phyloP scores from a whole-genome alignment of 2,329 filamentous ascomycete genomes.

The Gliomastix tumulicola region DNA sequence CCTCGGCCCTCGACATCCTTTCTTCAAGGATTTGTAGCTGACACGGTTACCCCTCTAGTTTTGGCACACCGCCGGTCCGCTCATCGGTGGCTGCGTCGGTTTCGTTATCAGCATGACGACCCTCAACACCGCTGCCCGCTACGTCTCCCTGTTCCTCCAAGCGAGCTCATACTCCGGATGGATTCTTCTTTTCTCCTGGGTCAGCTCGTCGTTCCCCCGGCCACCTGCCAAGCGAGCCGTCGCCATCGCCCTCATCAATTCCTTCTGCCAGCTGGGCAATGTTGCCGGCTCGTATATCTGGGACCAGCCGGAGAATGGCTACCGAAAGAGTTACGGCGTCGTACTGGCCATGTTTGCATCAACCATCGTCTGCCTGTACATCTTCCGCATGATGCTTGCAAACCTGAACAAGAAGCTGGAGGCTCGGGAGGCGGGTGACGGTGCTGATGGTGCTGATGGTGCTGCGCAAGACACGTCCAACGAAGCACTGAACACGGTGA shows the following conservation, averaged over 20 bases:
- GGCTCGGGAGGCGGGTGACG: not conserved
- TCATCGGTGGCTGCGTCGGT: constrained; percentile 42
- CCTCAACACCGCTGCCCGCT: constrained; percentile 46
- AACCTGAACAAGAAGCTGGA: constrained; percentile 34
- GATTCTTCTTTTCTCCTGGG: constrained; percentile 53
- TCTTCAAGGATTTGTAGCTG: not conserved
- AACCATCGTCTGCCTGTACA: constrained; percentile 43
- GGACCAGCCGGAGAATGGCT: constrained; percentile 51
- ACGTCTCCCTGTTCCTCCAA: constrained; percentile 55
- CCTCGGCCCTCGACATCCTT: not conserved
- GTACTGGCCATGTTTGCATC: constrained; percentile 58
- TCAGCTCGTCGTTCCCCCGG: constrained; percentile 48
- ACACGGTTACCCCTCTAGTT: constrained; percentile 25
- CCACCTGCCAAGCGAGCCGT: constrained; percentile 54
- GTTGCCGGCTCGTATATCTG: constrained; percentile 57
- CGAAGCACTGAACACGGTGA: no score
- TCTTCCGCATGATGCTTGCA: constrained; percentile 37
- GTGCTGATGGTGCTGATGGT: no score
- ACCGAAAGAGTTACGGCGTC: constrained; percentile 57
- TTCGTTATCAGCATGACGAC: constrained; percentile 56
- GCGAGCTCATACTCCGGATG: constrained; percentile 46
- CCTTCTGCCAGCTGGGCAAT: constrained; percentile 49
- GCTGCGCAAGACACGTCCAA: no score
- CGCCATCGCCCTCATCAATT: constrained; percentile 55
- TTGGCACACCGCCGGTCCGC: constrained; percentile 50